Conservation (phyloP, 2,329 filamentous ascomycete genomes). For the Hypocrella siamensis region DNA sequence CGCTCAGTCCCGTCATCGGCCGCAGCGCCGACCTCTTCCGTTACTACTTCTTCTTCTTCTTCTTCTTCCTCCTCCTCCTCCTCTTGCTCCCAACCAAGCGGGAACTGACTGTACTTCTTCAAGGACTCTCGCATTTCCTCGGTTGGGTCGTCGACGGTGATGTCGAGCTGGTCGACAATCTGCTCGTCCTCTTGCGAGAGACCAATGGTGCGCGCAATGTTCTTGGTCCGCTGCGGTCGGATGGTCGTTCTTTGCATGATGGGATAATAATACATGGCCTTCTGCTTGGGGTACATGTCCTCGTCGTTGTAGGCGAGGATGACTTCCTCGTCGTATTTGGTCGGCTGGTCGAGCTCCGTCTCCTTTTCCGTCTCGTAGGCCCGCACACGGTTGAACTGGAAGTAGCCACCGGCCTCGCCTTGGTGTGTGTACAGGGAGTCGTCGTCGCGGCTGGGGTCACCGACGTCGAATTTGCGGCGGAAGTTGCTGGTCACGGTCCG, state of each 20-base stretch:
- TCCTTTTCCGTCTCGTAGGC: constrained; percentile 49
- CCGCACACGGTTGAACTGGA: constrained; percentile 45
- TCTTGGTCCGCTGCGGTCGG: constrained; percentile 46
- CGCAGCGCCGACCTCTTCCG: constrained; percentile 8
- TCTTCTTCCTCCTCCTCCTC: constrained; percentile 17
- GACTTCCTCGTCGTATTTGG: constrained; percentile 50
- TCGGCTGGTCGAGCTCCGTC: constrained; percentile 36
- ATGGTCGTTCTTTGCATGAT: constrained; percentile 49
- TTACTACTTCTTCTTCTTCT: constrained; percentile 7
- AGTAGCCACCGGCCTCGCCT: constrained; percentile 29
- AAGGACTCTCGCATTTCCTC: constrained; percentile 37
- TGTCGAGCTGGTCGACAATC: constrained; percentile 38
- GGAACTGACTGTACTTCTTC: constrained; percentile 34
- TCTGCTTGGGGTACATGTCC: constrained; percentile 30
- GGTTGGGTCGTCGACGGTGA: constrained; percentile 37
- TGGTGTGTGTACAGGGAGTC: constrained; percentile 38
- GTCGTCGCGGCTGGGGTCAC: constrained; percentile 37
- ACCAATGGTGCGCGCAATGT: constrained; percentile 39
- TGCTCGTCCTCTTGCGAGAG: constrained; percentile 29
- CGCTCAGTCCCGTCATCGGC: constrained; percentile 10
- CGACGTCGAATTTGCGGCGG: constrained; percentile 42
- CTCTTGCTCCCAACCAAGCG: constrained; percentile 30
- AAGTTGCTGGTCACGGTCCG: constrained; percentile 34
- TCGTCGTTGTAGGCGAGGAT: constrained; percentile 43
- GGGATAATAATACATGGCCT: constrained; percentile 52